Evolutionary conservation across 2,329 filamentous ascomycete species (phyloP).

Genomic region (Aschersonia sp.): DNA sequence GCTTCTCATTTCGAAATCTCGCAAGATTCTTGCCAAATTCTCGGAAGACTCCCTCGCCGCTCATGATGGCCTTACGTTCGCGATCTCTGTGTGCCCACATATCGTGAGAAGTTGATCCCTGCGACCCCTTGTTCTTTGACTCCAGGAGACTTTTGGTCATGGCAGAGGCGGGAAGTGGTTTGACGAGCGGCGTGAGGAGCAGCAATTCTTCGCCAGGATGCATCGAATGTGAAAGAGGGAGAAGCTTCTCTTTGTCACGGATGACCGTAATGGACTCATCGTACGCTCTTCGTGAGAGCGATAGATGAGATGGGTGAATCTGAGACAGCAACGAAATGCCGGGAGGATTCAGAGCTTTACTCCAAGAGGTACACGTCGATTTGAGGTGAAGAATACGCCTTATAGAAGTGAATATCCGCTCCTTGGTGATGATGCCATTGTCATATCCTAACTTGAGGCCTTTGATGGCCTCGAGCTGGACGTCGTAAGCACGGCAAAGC

Average conservation of each 20-base stretch:
- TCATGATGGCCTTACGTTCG: slow-evolving; percentile 57
- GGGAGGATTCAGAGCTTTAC: slow-evolving; percentile 75
- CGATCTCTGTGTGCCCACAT: slow-evolving; percentile 40
- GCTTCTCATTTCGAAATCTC: slow-evolving; percentile 68
- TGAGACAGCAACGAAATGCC: slow-evolving; percentile 64
- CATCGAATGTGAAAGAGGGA: slow-evolving; percentile 71
- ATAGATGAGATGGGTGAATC: slow-evolving; percentile 69
- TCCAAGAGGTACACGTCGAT: slow-evolving; percentile 74
- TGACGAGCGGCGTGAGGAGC: slow-evolving; percentile 76
- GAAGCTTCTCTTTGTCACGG: slow-evolving; percentile 68
- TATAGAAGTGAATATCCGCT: slow-evolving; percentile 68
- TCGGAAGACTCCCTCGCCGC: slow-evolving; percentile 81
- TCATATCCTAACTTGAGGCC: slow-evolving; percentile 81
- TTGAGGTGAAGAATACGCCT: slow-evolving; percentile 70
- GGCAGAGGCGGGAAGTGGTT: slow-evolving; percentile 80
- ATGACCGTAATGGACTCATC: slow-evolving; percentile 89
- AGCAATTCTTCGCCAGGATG: slow-evolving; percentile 80
- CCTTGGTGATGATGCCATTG: slow-evolving; percentile 73
- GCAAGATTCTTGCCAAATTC: slow-evolving; percentile 82
- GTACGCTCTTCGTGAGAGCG: slow-evolving; percentile 73
- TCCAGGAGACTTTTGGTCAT: slow-evolving; percentile 59
- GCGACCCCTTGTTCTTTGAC: slow-evolving; percentile 23
- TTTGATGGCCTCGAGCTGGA: slow-evolving; percentile 82
- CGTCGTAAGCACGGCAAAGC: slow-evolving; percentile 73
- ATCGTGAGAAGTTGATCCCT: slow-evolving; percentile 31